Conservation (phyloP, 1,284 basidiomycete species). For the Pseudozyma tsukubaensis region DNA sequence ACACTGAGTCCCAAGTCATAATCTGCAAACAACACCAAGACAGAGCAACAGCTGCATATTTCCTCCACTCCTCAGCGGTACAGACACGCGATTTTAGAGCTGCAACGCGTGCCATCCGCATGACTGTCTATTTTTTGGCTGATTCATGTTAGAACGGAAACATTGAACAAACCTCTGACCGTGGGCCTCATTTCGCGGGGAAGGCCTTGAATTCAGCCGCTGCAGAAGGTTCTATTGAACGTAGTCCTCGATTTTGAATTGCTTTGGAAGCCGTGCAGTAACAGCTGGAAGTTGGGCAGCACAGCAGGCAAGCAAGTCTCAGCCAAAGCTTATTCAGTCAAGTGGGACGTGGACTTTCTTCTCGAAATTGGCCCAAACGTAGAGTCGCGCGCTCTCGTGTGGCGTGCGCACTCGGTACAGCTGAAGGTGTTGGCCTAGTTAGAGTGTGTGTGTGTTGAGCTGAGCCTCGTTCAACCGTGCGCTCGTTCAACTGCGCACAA, state of each 20-base stretch:
- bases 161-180: not conserved
- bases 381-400: slow-evolving; percentile 13
- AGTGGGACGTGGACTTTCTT: too few relatives aligned
- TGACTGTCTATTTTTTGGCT: slow-evolving; percentile 4
- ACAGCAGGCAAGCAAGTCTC: too few relatives aligned
- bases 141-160: not conserved
- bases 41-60: not conserved
- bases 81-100: slow-evolving; percentile 8
- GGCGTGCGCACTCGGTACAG: slow-evolving; percentile 4
- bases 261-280: not conserved
- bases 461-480: not conserved
- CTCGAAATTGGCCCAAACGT: slow-evolving; percentile 34
- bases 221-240: slow-evolving; percentile 2
- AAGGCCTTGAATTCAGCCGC: not conserved
- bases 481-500: slow-evolving; percentile 1
- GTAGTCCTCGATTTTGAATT: not conserved
- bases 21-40: not conserved
- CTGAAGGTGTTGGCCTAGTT: not conserved
- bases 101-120: slow-evolving; percentile 14
- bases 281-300: slow-evolving; percentile 8
- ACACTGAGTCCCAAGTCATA: too few relatives aligned
- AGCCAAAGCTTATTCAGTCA: slow-evolving; percentile 22
- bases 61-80: not conserved
- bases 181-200: not conserved
- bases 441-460: not conserved